Conservation (phyloP, 75 land plant genomes). For the Adiantum capillusveneris region DNA sequence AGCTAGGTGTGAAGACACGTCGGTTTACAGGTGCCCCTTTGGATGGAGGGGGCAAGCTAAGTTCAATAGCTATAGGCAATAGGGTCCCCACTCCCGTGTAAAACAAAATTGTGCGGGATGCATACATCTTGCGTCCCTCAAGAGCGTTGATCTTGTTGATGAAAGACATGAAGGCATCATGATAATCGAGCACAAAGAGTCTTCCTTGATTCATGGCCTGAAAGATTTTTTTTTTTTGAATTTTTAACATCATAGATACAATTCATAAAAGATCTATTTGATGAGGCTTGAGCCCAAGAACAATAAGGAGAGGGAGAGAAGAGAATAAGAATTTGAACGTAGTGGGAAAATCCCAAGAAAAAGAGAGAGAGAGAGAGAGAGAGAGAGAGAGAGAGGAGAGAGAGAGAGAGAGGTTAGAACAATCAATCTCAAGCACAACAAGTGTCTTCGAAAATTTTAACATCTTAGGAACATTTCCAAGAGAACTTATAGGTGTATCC, state of each 20-base stretch:
- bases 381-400: too few relatives aligned
- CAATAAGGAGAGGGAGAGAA: neutral
- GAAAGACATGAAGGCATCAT: constrained; percentile 65
- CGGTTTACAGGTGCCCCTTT: neutral
- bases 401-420: too few relatives aligned
- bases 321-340: too few relatives aligned
- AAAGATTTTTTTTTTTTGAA: constrained; percentile 2
- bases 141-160: constrained; percentile 50
- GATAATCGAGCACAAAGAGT: constrained; percentile 62
- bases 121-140: constrained; percentile 61
- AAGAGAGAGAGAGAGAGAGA: too few relatives aligned
- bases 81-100: constrained; percentile 39
- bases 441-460: too few relatives aligned
- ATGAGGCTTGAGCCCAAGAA: too few relatives aligned
- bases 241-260: neutral
- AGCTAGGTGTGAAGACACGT: constrained; percentile 45
- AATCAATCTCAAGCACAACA: too few relatives aligned
- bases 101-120: constrained; percentile 65
- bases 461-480: too few relatives aligned
- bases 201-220: constrained; percentile 74
- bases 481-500: too few relatives aligned
- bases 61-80: constrained; percentile 75
- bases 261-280: neutral
- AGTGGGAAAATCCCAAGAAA: too few relatives aligned
- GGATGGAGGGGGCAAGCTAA: constrained; percentile 46